phyloP scores from a whole-genome alignment of 2,329 filamentous ascomycete species.

The Ambrosiella beaveri region DNA sequence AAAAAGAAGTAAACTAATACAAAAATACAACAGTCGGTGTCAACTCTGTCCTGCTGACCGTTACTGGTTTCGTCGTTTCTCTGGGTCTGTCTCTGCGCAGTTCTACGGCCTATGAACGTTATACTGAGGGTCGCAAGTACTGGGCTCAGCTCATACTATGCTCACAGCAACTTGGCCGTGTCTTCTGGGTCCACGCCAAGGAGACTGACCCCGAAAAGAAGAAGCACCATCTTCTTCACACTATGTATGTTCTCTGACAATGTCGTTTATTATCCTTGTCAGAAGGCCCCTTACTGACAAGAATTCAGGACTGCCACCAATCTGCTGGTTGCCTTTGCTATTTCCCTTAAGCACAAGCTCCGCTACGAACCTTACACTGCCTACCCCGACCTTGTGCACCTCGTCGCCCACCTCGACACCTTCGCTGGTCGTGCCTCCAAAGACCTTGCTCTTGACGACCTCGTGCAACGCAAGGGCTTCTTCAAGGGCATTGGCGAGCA shows the following conservation, averaged over 20 bases:
- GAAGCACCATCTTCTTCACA: constrained; percentile 15
- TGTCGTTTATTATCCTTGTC: constrained; percentile 14
- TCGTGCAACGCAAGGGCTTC: constrained; percentile 27
- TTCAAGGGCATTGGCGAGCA: constrained; percentile 55
- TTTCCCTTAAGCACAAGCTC: constrained; percentile 63
- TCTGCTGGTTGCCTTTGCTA: constrained; percentile 59
- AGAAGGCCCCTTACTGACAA: neutral
- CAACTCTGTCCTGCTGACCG: constrained; percentile 48
- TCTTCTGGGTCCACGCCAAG: constrained; percentile 59
- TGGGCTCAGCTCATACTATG: constrained; percentile 46
- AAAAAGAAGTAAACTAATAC: constrained; percentile 11
- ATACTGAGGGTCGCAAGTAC: constrained; percentile 44
- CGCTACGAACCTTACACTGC: constrained; percentile 68
- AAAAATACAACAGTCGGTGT: constrained; percentile 26
- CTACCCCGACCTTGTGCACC: constrained; percentile 54
- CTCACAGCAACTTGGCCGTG: constrained; percentile 49
- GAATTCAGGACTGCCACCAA: constrained; percentile 45
- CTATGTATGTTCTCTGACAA: constrained; percentile 9
- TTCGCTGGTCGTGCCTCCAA: constrained; percentile 43
- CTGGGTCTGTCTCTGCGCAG: constrained; percentile 62
- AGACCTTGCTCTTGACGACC: constrained; percentile 20
- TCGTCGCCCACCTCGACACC: constrained; percentile 57
- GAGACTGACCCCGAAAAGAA: constrained; percentile 12
- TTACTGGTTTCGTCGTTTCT: constrained; percentile 68
- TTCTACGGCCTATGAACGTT: constrained; percentile 61